Percentiles rank a stretch among this genome's conserved stretches.
Conservation (phyloP, 306 rosid species). For the Dryas alaskensis region DNA sequence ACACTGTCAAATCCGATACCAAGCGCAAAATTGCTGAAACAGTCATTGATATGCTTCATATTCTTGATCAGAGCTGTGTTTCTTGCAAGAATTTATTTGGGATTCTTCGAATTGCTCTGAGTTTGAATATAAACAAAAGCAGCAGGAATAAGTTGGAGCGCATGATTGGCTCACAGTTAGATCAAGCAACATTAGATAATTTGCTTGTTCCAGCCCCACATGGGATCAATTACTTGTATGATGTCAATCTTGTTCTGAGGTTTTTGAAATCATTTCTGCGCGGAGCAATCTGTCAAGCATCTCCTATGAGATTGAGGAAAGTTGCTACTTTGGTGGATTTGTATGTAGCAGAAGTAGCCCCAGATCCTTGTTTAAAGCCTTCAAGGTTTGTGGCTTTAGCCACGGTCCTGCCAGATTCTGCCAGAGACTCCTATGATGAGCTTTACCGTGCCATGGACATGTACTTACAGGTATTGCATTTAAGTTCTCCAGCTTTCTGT, state of each 20-base stretch:
- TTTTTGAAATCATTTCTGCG: slow-evolving; percentile 59
- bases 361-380: slow-evolving; percentile 80
- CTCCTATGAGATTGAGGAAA: slow-evolving; percentile 47
- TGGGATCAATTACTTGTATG: slow-evolving; percentile 64
- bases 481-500: slow-evolving; percentile 1
- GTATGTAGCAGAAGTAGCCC: slow-evolving; percentile 90
- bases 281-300: slow-evolving; percentile 25
- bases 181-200: slow-evolving; percentile 75
- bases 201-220: slow-evolving; percentile 84
- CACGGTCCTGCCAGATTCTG: slow-evolving; percentile 66
- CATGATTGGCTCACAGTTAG: slow-evolving; percentile 81
- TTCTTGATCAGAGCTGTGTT: slow-evolving; percentile 49
- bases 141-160: slow-evolving; percentile 73
- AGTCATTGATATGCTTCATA: slow-evolving; percentile 55
- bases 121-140: slow-evolving; percentile 53
- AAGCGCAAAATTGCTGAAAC: slow-evolving; percentile 54
- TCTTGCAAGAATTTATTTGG: slow-evolving; percentile 72
- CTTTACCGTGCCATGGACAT: slow-evolving; percentile 80
- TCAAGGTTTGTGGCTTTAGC: slow-evolving; percentile 72
- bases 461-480: slow-evolving; percentile 71
- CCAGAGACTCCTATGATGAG: slow-evolving; percentile 74
- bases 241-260: slow-evolving; percentile 81
- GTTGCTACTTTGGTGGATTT: slow-evolving; percentile 71
- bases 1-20: slow-evolving; percentile 37
- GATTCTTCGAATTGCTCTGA: slow-evolving; percentile 54